Evolutionary conservation across 2,329 filamentous ascomycete species (phyloP), one percentile per base, ranked within the genome.

Genomic region (Colletotrichum cordylinicola): DNA sequence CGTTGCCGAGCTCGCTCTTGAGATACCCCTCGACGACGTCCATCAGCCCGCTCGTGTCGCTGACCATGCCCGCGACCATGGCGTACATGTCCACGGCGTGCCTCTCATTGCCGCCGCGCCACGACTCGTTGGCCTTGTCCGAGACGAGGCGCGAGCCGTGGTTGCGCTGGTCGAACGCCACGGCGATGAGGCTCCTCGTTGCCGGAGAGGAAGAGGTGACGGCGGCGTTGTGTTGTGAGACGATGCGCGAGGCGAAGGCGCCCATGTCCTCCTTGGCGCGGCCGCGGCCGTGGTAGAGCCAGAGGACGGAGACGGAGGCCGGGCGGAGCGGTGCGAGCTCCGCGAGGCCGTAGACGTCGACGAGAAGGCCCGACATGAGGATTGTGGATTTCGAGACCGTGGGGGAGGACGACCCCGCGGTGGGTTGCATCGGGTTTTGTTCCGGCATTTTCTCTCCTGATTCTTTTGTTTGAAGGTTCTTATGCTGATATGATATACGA

Each of bases 1-100:
- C 61, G 21, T 39, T 29, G 3, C 61, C 21, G 56, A 86, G 77
- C 74, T 85, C 85, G 6, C 89, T 89, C 80, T 94, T 94, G 27
- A 97, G 85, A 81, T 96, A 98, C 1, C 92, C 92, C n/a, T 91
- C 91, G 3, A 98, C 87, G 72, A 95, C 91, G 79, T 96, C 93
- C 78, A 98, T 93, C 77, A 98, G 86, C 12, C 93, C 88, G 18
- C 90, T 91, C 39, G 93, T 93, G 83, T 98, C 96, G n/a, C 87
- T 85, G 16, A 94, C 93, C 0, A 94, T 96, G 68, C 91, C 90
- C 84, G 91, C 91, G 75, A 96, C 93, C 77, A 92, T 91, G 35
- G 91, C 92, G 82, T 97, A 96, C 96, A 99, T 98, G 84, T 99
- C 97, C 82, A 95, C 92, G 0, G 96, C 96, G 86, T 98, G 97